A percentile compares a stretch with the other conserved stretches of the same genome.
Conservation (phyloP, 768 basidiomycete genomes). For the Agrocybe praecox region DNA sequence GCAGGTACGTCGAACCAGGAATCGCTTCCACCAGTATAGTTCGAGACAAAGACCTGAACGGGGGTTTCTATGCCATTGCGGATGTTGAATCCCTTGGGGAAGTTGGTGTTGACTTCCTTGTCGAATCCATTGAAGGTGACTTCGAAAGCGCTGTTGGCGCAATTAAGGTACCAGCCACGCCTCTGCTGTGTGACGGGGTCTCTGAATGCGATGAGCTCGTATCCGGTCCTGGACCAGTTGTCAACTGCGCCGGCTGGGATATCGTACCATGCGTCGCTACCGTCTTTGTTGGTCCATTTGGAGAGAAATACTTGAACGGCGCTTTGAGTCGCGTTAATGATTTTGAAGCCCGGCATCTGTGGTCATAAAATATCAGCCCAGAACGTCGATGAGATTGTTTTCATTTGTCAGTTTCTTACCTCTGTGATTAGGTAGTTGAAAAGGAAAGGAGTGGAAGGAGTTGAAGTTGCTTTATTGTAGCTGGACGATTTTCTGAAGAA, state of each 20-base stretch:
- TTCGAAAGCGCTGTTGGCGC: neutral
- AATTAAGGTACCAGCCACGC: neutral
- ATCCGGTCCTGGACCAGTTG: neutral
- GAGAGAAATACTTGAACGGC: neutral
- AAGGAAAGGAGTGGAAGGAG: no score
- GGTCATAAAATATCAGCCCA: no score
- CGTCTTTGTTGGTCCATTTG: neutral
- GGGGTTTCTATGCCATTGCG: neutral
- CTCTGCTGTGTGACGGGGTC: neutral
- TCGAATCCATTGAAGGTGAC: neutral
- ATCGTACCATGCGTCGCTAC: neutral
- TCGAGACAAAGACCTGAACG: neutral
- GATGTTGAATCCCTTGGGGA: neutral
- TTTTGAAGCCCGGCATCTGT: neutral
- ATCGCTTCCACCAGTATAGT: neutral
- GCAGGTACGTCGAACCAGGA: neutral
- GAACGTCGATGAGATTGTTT: no score
- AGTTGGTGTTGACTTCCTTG: neutral
- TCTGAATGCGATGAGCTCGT: neutral
- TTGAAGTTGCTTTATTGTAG: no score
- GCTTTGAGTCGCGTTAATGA: neutral
- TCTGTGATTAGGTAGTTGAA: no score
- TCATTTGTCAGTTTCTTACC: no score
- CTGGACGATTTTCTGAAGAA: no score
- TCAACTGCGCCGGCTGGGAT: neutral